Evolutionary conservation across 768 basidiomycete species (phyloP).

Genomic region (Cystoderma amianthinum): DNA sequence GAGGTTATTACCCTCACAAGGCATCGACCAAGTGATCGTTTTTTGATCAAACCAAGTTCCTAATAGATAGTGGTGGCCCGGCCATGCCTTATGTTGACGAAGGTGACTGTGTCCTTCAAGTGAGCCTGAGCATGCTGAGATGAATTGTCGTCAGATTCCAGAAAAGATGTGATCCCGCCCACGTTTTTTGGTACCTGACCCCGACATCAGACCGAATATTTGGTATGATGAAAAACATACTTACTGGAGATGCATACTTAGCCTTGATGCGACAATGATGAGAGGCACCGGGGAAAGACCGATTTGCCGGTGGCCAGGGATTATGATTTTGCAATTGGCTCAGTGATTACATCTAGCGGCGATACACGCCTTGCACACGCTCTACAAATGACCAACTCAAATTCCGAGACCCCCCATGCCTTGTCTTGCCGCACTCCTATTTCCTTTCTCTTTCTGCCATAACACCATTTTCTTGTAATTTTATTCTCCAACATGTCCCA

Average conservation of each 20-base stretch:
- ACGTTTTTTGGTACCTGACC: no score
- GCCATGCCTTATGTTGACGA: no score
- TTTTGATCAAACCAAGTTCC: no score
- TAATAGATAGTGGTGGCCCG: no score
- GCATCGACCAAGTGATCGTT: no score
- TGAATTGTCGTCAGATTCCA: no score
- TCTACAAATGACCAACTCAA: not conserved
- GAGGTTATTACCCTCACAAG: not conserved
- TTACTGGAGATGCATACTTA: no score
- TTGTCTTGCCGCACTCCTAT: not conserved
- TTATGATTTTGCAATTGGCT: not conserved
- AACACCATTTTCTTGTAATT: not conserved
- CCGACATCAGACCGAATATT: no score
- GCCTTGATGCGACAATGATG: not conserved
- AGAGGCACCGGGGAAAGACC: not conserved
- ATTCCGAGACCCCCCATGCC: not conserved
- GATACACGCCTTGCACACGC: not conserved
- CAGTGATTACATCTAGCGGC: not conserved
- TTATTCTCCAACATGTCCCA: conserved; percentile 12
- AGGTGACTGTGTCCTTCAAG: no score
- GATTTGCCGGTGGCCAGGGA: not conserved
- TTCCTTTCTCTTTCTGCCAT: conserved; percentile 1
- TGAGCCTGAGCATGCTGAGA: no score
- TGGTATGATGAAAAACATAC: not conserved
- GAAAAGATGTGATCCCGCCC: no score